Evolutionary conservation across 306 rosid genomes (phyloP).

Genomic region (Medicago lupulina): DNA sequence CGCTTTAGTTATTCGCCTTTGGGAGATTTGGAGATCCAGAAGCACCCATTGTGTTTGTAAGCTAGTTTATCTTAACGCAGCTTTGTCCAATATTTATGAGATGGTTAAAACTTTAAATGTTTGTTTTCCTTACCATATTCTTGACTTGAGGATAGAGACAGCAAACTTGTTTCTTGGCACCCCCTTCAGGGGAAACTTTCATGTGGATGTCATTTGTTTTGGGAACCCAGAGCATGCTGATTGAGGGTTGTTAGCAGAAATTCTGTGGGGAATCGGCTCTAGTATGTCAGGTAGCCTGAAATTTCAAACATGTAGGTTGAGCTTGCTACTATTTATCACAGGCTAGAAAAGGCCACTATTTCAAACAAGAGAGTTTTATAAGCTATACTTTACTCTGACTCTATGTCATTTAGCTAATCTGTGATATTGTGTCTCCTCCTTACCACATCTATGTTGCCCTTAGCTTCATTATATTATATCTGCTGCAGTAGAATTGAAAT

Average conservation of each 20-base stretch:
- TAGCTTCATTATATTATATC: no score
- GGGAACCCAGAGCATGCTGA: neutral
- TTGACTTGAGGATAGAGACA: neutral
- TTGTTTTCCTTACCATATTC: neutral
- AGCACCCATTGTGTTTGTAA: neutral
- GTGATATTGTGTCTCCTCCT: no score
- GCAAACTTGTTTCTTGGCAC: neutral
- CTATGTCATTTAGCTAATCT: no score
- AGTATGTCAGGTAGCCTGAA: neutral
- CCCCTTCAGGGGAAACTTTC: neutral
- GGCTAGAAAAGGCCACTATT: no score
- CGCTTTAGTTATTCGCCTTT: neutral
- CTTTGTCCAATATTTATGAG: neutral
- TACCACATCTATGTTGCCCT: no score
- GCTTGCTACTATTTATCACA: neutral
- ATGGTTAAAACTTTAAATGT: neutral
- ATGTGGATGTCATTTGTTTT: neutral
- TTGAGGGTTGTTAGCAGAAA: no score
- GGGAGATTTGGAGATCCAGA: neutral
- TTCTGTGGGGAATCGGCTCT: neutral
- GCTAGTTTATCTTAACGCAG: neutral
- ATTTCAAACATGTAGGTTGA: no score
- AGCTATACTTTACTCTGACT: neutral
- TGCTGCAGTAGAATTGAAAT: no score
- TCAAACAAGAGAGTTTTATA: no score